These are phyloP conservation scores for Acanthamoeba triangularis DNA, from an alignment of 208 protist species.

Conservation along the genomic window DNA sequence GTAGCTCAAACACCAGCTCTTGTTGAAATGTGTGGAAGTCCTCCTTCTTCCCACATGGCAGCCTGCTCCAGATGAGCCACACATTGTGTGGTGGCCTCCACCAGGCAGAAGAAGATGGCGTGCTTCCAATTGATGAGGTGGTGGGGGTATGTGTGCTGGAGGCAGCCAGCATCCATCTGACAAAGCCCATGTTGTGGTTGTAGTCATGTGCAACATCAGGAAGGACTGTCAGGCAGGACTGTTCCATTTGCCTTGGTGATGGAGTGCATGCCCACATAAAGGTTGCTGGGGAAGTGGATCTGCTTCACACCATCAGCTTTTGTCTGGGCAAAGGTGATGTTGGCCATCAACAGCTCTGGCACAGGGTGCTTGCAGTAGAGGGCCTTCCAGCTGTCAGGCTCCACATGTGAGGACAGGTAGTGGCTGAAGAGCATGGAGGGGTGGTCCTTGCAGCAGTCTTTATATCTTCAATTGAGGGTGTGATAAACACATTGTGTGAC, in stretches of 20 bases:
- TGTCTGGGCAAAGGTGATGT: too few relatives aligned
- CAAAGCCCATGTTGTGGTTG: neutral
- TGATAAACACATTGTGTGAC: too few relatives aligned
- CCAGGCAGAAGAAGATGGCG: constrained; percentile 21
- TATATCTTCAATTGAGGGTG: too few relatives aligned
- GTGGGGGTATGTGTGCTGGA: neutral
- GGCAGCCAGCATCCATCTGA: constrained; percentile 26
- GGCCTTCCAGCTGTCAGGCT: too few relatives aligned
- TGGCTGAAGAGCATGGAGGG: too few relatives aligned
- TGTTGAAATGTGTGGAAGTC: constrained; percentile 27
- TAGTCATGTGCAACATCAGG: constrained; percentile 30
- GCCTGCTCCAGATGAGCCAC: neutral
- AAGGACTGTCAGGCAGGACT: too few relatives aligned
- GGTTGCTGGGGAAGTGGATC: neutral
- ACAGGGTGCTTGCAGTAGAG: too few relatives aligned
- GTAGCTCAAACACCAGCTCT: neutral
- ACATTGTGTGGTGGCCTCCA: constrained; percentile 7
- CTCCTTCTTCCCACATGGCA: neutral
- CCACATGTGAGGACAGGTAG: too few relatives aligned
- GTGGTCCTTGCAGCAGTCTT: too few relatives aligned
- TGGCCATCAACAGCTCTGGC: too few relatives aligned
- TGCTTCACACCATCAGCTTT: neutral
- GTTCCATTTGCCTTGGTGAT: neutral
- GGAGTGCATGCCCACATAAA: too few relatives aligned
- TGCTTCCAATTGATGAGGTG: constrained; percentile 20